phyloP scores from a whole-genome alignment of 139 green algal species.

The Spirogloea muscicola region DNA sequence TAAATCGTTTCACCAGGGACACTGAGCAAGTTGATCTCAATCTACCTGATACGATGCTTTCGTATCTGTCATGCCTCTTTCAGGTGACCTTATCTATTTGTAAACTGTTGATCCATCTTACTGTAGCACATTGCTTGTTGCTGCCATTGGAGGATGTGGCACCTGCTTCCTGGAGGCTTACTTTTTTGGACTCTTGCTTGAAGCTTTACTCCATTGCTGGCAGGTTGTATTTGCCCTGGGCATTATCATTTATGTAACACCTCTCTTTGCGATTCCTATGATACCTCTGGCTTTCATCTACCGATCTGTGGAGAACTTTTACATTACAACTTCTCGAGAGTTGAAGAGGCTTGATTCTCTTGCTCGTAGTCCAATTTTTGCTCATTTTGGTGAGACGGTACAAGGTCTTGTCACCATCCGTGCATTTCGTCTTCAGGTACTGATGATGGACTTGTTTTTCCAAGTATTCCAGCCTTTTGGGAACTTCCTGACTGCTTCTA shows the following conservation, averaged over 20 bases:
- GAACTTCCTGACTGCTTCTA: too few relatives aligned
- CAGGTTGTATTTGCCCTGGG: slow-evolving; percentile 35
- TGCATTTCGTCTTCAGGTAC: slow-evolving; percentile 79
- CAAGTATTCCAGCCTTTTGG: too few relatives aligned
- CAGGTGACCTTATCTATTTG: too few relatives aligned
- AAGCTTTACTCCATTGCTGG: too few relatives aligned
- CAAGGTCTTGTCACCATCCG: slow-evolving; percentile 86
- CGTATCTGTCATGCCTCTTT: slow-evolving; percentile 39
- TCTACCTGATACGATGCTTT: slow-evolving; percentile 35
- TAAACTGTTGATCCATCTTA: too few relatives aligned
- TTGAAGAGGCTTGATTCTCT: slow-evolving; percentile 88
- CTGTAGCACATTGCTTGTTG: too few relatives aligned
- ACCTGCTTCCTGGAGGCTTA: too few relatives aligned
- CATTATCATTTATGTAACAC: slow-evolving; percentile 42
- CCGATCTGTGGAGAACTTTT: slow-evolving; percentile 40
- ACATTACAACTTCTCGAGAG: slow-evolving; percentile 57
- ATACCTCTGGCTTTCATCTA: slow-evolving; percentile 46
- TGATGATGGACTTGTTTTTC: too few relatives aligned
- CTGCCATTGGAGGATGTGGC: too few relatives aligned
- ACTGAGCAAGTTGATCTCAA: slow-evolving; percentile 53
- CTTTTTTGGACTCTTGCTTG: too few relatives aligned
- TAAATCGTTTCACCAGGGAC: slow-evolving; percentile 76
- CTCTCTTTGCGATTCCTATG: slow-evolving; percentile 35
- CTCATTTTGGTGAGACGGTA: slow-evolving; percentile 56
- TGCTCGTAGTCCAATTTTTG: slow-evolving; percentile 76